phyloP scores from a whole-genome alignment of 768 basidiomycete species.

The Termitomyces heimii region DNA sequence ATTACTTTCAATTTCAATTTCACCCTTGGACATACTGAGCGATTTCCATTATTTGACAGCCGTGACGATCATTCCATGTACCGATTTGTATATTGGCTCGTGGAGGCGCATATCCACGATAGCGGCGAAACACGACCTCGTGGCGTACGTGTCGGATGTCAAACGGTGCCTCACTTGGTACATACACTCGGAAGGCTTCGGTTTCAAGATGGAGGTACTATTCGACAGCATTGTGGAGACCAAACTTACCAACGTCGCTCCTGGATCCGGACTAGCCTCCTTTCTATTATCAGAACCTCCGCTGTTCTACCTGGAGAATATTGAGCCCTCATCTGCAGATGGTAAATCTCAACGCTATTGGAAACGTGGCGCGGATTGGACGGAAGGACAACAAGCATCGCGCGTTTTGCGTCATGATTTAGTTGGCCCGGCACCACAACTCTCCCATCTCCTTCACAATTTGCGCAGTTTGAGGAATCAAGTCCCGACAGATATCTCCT shows the following conservation, averaged over 20 bases:
- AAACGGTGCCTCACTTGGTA: slow-evolving; percentile 74
- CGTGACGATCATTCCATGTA: slow-evolving; percentile 71
- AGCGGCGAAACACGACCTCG: slow-evolving; percentile 53
- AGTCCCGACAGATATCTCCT: slow-evolving; percentile 25
- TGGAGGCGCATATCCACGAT: slow-evolving; percentile 71
- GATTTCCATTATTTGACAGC: slow-evolving; percentile 30
- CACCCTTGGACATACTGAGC: neutral
- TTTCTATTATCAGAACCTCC: slow-evolving; percentile 67
- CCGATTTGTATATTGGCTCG: slow-evolving; percentile 65
- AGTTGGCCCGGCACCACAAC: slow-evolving; percentile 55
- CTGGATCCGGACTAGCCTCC: slow-evolving; percentile 52
- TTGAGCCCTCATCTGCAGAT: slow-evolving; percentile 22
- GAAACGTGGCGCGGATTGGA: slow-evolving; percentile 72
- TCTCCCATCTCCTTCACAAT: slow-evolving; percentile 48
- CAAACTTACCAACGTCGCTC: slow-evolving; percentile 47
- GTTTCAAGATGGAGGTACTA: slow-evolving; percentile 84
- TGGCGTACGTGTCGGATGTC: slow-evolving; percentile 68
- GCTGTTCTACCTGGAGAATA: slow-evolving; percentile 58
- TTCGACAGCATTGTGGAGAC: slow-evolving; percentile 57
- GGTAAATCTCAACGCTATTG: slow-evolving; percentile 39
- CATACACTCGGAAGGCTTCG: slow-evolving; percentile 62
- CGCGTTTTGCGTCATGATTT: slow-evolving; percentile 59
- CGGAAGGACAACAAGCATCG: slow-evolving; percentile 65
- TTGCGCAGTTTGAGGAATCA: slow-evolving; percentile 38
- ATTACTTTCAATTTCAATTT: slow-evolving; percentile 18